These are phyloP conservation scores for Magnaporthiopsis rhizophila DNA, from an alignment of 2,329 filamentous ascomycete species.

Conservation along the genomic window DNA sequence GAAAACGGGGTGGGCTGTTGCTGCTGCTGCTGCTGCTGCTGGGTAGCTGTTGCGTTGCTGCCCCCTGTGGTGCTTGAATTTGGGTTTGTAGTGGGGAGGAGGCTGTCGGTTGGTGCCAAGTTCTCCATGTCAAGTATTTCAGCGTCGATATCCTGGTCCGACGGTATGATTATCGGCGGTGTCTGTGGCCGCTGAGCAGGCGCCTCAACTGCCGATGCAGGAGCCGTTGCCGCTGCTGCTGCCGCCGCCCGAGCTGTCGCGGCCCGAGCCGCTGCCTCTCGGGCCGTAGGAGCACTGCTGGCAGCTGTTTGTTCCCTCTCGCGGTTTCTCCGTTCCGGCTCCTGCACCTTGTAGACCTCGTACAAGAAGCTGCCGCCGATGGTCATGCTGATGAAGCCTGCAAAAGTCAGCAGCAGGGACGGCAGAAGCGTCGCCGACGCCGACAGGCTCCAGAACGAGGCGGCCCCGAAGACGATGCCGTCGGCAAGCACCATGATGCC, in stretches of 20 bases:
- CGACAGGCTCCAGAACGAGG: constrained; percentile 47
- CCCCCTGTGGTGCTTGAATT: constrained; percentile 19
- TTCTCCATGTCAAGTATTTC: constrained; percentile 38
- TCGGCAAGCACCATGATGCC: constrained; percentile 56
- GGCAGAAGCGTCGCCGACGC: constrained; percentile 49
- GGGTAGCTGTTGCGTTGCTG: constrained; percentile 21
- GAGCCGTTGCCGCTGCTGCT: constrained; percentile 14
- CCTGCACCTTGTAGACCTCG: constrained; percentile 54
- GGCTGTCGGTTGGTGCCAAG: constrained; percentile 21
- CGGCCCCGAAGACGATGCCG: constrained; percentile 48
- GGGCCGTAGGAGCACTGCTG: constrained; percentile 12
- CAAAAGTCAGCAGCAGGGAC: constrained; percentile 44
- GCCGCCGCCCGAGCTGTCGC: constrained; percentile 12
- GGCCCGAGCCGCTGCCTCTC: constrained; percentile 10
- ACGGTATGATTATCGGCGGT: constrained; percentile 51
- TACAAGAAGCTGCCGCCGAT: constrained; percentile 50
- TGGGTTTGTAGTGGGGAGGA: constrained; percentile 21
- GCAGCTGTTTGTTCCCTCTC: constrained; percentile 23
- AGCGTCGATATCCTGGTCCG: constrained; percentile 55
- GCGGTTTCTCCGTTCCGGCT: constrained; percentile 43
- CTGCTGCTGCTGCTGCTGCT: constrained; percentile 15
- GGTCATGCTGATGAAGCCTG: constrained; percentile 47
- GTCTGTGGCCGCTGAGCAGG: constrained; percentile 19
- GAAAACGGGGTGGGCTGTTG: constrained; percentile 35
- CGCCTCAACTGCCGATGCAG: not conserved